These are phyloP conservation scores for Casaregolazyma suthepensis DNA, from an alignment of 1,139 yeast genomes.

Conservation along the genomic window DNA sequence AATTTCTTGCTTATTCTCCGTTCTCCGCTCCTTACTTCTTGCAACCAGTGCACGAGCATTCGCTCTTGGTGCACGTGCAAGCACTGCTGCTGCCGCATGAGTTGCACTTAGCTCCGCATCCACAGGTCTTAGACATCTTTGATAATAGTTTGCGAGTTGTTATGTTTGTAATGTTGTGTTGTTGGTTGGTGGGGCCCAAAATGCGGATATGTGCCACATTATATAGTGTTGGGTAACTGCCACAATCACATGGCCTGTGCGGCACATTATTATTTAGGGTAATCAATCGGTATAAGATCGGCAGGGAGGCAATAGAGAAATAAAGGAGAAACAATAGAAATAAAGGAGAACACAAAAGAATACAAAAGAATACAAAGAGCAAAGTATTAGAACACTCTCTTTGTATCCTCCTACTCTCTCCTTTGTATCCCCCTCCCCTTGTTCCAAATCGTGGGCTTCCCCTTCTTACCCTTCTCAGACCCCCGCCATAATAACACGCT, in stretches of 20 bases:
- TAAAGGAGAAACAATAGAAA: too few species aligned
- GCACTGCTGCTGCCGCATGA: slow-evolving; percentile 13
- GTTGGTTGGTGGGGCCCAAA: neutral
- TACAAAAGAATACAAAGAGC: too few species aligned
- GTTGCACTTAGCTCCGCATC: slow-evolving; percentile 6
- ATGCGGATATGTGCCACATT: neutral
- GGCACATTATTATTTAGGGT: neutral
- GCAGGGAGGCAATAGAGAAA: too few species aligned
- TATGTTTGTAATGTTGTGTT: neutral
- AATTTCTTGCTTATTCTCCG: too few species aligned
- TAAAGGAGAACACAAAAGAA: too few species aligned
- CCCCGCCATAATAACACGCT: neutral
- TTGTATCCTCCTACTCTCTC: too few species aligned
- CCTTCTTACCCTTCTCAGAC: neutral
- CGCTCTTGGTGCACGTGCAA: slow-evolving; percentile 17
- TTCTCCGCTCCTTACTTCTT: slow-evolving; percentile 11
- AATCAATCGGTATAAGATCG: neutral
- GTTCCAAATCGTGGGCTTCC: too few species aligned
- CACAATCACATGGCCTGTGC: slow-evolving; percentile 3
- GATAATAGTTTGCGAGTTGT: neutral
- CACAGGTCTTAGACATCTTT: slow-evolving; percentile 10
- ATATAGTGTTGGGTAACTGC: slow-evolving; percentile 2
- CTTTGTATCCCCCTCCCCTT: too few species aligned
- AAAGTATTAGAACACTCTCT: too few species aligned
- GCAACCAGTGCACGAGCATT: slow-evolving; percentile 18